Percentiles rank a stretch among this genome's conserved stretches.
These are phyloP conservation scores for Zea mays DNA, from an alignment of 176 grass and related monocot genomes.

Conservation along the genomic window DNA sequence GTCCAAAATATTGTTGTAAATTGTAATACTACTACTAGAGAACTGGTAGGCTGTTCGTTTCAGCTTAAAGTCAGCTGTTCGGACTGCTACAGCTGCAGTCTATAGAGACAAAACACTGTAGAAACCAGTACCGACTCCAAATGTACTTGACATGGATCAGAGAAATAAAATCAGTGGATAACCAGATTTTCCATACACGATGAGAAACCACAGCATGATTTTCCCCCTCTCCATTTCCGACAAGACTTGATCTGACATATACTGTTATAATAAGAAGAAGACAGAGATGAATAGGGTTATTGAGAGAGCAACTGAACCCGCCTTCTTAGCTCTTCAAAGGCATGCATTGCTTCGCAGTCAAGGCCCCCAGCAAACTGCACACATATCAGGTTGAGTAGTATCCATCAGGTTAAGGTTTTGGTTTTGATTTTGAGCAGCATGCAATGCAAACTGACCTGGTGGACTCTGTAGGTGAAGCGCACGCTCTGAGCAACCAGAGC, in stretches of 20 bases:
- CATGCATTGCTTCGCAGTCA: slow-evolving; percentile 33
- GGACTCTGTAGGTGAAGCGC: slow-evolving; percentile 78
- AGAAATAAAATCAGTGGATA: background rate
- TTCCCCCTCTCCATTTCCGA: background rate
- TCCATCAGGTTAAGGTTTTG: background rate
- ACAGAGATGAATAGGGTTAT: background rate
- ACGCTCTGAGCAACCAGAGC: slow-evolving; percentile 73
- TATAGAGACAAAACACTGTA: no score
- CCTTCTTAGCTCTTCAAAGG: slow-evolving; percentile 66
- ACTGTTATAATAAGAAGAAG: no score
- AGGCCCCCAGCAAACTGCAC: slow-evolving; percentile 42
- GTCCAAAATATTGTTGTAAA: no score
- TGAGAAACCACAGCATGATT: background rate
- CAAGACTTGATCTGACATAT: background rate
- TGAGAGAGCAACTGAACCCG: slow-evolving; percentile 36
- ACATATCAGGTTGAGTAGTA: no score
- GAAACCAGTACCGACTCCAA: no score
- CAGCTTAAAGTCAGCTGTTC: no score
- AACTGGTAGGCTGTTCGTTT: no score
- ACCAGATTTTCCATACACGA: background rate
- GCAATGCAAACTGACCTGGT: slow-evolving; percentile 53
- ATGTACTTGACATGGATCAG: no score
- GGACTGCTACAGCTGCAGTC: no score
- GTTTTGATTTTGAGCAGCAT: background rate
- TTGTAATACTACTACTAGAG: no score